These are phyloP conservation scores for Globisporangium heterothallicum DNA, from an alignment of 352 stramenopile genomes.

Conservation along the genomic window DNA sequence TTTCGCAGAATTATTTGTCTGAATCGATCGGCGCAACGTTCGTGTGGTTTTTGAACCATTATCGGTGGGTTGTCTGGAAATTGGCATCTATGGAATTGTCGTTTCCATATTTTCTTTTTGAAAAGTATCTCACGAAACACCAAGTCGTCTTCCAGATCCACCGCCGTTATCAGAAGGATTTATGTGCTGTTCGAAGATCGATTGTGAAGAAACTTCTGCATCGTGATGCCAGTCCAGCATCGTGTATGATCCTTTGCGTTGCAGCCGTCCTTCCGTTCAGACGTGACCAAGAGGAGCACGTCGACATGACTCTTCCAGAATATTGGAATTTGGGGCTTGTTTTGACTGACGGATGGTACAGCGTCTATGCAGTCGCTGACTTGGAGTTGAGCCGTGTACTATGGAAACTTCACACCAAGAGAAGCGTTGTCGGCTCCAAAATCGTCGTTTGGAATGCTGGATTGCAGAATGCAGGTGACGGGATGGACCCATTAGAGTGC, in stretches of 20 bases:
- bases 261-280: slow-evolving; percentile 44
- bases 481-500: slow-evolving; percentile 63
- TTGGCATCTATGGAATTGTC: slow-evolving; percentile 46
- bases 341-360: slow-evolving; percentile 74
- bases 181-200: slow-evolving; percentile 42
- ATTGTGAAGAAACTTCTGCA: slow-evolving; percentile 68
- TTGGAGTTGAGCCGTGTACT: slow-evolving; percentile 27
- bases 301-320: slow-evolving; percentile 36
- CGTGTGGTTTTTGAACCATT: slow-evolving; percentile 71
- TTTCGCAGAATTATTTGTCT: slow-evolving; percentile 19
- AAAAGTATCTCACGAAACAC: slow-evolving; percentile 51
- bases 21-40: slow-evolving; percentile 29
- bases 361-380: slow-evolving; percentile 54
- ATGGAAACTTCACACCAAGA: slow-evolving; percentile 38
- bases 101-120: slow-evolving; percentile 41
- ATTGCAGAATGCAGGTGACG: slow-evolving; percentile 56
- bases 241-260: slow-evolving; percentile 62
- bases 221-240: slow-evolving; percentile 55
- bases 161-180: slow-evolving; percentile 45
- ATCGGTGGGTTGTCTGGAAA: slow-evolving; percentile 70
- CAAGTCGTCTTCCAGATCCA: slow-evolving; percentile 55
- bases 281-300: slow-evolving; percentile 14
- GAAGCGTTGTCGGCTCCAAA: slow-evolving; percentile 50
- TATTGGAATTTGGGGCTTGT: slow-evolving; percentile 58
- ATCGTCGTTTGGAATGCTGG: slow-evolving; percentile 61